Base-by-base conservation (phyloP, 1,139 yeast genomes). In the Candida tropicalis region DNA sequence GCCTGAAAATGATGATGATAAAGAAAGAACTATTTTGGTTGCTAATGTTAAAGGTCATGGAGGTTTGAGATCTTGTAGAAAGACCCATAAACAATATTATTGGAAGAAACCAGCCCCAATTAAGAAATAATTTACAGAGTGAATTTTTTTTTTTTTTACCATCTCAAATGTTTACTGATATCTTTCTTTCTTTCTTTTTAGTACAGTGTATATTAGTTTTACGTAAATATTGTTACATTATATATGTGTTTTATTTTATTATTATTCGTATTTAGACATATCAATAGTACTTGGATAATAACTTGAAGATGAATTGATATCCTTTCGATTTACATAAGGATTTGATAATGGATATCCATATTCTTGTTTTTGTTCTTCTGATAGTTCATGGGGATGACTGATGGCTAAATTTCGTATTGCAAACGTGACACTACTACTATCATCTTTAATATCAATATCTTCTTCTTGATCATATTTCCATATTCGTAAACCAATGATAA, bases 21-120 rank as follows among this genome's bases (percentile, higher is more conserved):
- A 60, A 25, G 82, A 81, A 43, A 81, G 99, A 60, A 82, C 81
- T 27, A 65, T 65, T 40, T 67, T 90, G 56, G 96, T 90, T 7
- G 79, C 81, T 41, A 82, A 87, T 43, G 71, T 88, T 45, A 89
- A 88, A 56, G 97, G 96, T 29, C 85, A 84, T 33, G 79, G 86
- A 31, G 88, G 89, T 2, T 73, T 93, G 53, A 79, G 99, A 62
- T 81, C 88, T 35, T 93, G 98, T 65, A 81, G 99, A 69, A 88
- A 85, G 67, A 87, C 89, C 2, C 98, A 91, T 67, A 93, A 93
- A 65, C 98, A 93, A 60, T 86, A 86, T 59, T 86, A 81, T 65
- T 86, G 95, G 95, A 86, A 84, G 62, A 84, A 80, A 56, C 95
- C 95, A 15, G 76, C 77, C 3, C 73, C 77, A 18, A 70, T 67